Conservation (phyloP, 192 early-diverging fungal species). For the Rhizophagus prolifer region DNA sequence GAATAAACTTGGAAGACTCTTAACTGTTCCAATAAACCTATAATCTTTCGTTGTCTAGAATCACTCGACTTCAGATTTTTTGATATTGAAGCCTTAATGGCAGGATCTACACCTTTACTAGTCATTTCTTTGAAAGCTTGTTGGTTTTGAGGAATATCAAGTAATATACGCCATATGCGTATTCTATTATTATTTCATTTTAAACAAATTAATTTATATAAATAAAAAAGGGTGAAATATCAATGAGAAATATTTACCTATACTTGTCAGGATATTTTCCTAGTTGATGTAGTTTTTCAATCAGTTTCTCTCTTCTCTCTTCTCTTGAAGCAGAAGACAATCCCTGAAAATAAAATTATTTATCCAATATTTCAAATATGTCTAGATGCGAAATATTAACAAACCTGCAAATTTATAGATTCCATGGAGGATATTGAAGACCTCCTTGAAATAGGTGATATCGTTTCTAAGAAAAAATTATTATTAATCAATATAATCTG, state of each 20-base stretch:
- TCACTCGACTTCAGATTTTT: neutral
- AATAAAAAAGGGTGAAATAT: too few species aligned
- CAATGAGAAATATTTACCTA: neutral
- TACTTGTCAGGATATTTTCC: constrained; percentile 8
- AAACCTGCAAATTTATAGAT: neutral
- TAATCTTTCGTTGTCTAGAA: neutral
- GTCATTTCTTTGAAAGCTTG: constrained; percentile 13
- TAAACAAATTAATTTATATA: neutral
- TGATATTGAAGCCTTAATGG: neutral
- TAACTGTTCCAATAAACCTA: neutral
- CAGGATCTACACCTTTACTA: neutral
- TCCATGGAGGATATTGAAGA: neutral
- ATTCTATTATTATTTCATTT: neutral
- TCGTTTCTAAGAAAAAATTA: neutral
- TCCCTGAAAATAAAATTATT: constrained; percentile 7
- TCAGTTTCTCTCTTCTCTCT: constrained; percentile 9
- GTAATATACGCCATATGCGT: constrained; percentile 13
- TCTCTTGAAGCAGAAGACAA: constrained; percentile 5
- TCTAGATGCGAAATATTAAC: neutral
- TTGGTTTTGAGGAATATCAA: neutral
- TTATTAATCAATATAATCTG: too few species aligned
- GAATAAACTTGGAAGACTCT: neutral
- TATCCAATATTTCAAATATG: neutral
- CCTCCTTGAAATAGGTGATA: neutral
- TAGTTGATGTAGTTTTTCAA: constrained; percentile 6